These are phyloP conservation scores for Penicillium canariense DNA, from an alignment of 495 filamentous ascomycete genomes.

Conservation along the genomic window DNA sequence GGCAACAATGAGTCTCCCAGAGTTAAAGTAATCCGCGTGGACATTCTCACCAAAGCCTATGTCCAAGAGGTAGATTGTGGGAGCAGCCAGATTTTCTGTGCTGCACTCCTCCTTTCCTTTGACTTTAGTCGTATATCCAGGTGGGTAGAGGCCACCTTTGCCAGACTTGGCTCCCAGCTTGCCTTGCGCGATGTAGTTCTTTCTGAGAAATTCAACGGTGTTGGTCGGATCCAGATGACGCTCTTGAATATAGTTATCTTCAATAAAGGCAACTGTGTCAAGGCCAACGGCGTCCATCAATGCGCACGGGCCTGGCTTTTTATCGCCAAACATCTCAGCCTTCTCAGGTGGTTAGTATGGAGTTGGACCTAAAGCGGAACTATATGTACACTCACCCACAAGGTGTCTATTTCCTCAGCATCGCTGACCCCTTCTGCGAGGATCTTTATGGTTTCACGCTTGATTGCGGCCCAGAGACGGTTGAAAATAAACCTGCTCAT, in stretches of 20 bases:
- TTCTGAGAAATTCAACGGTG: constrained; percentile 34
- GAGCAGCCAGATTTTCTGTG: constrained; percentile 10
- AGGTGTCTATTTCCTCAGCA: constrained; percentile 47
- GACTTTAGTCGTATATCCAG: not conserved
- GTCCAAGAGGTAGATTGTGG: constrained; percentile 29
- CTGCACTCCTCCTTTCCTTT: constrained; percentile 8
- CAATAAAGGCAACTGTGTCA: constrained; percentile 39
- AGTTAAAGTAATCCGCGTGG: no score
- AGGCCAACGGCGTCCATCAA: constrained; percentile 35
- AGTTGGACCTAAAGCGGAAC: no score
- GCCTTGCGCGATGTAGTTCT: constrained; percentile 33
- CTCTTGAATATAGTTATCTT: constrained; percentile 42
- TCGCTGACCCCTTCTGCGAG: constrained; percentile 48
- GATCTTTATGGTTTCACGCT: constrained; percentile 51
- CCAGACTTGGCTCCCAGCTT: constrained; percentile 30
- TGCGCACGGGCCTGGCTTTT: constrained; percentile 24
- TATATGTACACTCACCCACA: no score
- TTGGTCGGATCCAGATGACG: constrained; percentile 18
- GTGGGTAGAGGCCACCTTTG: constrained; percentile 36
- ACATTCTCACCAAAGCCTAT: constrained; percentile 30
- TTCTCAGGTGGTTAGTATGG: no score
- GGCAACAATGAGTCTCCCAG: no score
- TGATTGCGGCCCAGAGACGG: constrained; percentile 57
- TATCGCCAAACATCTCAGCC: no score
- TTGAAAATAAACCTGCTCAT: constrained; percentile 50